Percentiles rank a stretch among this genome's conserved stretches.
Conservation (phyloP, 305 asterid genomes). For the Striga hermonthica region DNA sequence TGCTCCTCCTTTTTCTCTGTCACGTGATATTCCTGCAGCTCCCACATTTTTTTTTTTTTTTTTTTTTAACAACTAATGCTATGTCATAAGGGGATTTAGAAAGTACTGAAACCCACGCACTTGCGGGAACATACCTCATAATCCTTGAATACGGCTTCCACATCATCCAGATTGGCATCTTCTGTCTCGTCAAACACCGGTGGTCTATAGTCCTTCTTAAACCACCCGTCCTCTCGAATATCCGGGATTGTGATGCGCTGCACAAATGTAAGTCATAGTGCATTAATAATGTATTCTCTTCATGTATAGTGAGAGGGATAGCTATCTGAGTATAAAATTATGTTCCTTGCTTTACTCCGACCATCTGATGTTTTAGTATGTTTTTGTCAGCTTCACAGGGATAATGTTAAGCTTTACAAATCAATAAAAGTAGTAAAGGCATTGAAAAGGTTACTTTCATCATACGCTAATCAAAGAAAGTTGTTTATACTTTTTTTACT, state of each 20-base stretch:
- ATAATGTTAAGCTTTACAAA: no score
- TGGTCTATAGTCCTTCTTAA: constrained; percentile 53
- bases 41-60: not conserved
- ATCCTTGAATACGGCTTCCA: constrained; percentile 63
- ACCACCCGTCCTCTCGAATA: constrained; percentile 63
- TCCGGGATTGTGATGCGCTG: constrained; percentile 58
- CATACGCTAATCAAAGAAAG: no score
- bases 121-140: constrained; percentile 41
- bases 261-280: constrained; percentile 2
- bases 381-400: no score
- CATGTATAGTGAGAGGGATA: no score
- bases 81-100: not conserved
- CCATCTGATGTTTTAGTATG: no score
- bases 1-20: constrained; percentile 80
- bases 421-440: no score
- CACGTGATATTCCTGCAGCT: constrained; percentile 71
- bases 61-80: not conserved
- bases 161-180: constrained; percentile 55
- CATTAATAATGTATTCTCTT: no score
- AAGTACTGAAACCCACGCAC: constrained; percentile 2
- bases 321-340: no score
- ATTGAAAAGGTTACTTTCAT: no score
- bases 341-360: no score
- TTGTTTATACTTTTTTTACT: no score
- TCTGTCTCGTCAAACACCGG: constrained; percentile 50